Evolutionary conservation across 352 stramenopile genomes (phyloP).

Genomic region (Aphanomyces stellatus): DNA sequence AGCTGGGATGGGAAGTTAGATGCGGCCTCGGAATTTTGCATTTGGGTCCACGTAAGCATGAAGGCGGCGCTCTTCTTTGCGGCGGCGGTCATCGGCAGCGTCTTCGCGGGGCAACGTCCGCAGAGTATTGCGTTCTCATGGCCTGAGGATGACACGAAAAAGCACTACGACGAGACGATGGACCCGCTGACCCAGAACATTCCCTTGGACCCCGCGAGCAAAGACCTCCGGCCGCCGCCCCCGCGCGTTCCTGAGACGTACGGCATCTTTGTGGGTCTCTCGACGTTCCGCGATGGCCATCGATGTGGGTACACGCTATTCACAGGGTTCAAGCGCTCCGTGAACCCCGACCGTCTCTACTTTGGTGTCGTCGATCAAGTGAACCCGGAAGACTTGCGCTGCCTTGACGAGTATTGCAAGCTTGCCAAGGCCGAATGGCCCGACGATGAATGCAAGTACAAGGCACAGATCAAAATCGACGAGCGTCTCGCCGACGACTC

Average conservation of each 20-base stretch:
- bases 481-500: constrained; percentile 57
- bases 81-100: neutral
- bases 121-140: constrained; percentile 18
- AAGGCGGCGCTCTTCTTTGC: neutral
- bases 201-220: neutral
- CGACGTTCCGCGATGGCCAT: constrained; percentile 73
- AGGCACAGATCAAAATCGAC: constrained; percentile 64
- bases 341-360: constrained; percentile 56
- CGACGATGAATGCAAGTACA: constrained; percentile 52
- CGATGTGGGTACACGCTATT: constrained; percentile 76
- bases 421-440: constrained; percentile 60
- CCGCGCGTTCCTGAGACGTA: constrained; percentile 37
- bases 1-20: too few species aligned
- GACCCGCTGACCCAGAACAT: constrained; percentile 3
- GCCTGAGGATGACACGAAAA: constrained; percentile 8
- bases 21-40: neutral
- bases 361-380: constrained; percentile 82
- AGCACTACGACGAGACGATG: constrained; percentile 10
- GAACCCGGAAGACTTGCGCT: constrained; percentile 54
- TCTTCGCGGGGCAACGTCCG: neutral
- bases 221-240: constrained; percentile 27
- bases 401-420: constrained; percentile 69
- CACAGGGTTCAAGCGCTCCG: constrained; percentile 61
- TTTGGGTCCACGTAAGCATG: neutral
- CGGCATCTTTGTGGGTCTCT: constrained; percentile 67